These are phyloP conservation scores for Ogataea haglerorum DNA, from an alignment of 805 yeast genomes.

Conservation along the genomic window DNA sequence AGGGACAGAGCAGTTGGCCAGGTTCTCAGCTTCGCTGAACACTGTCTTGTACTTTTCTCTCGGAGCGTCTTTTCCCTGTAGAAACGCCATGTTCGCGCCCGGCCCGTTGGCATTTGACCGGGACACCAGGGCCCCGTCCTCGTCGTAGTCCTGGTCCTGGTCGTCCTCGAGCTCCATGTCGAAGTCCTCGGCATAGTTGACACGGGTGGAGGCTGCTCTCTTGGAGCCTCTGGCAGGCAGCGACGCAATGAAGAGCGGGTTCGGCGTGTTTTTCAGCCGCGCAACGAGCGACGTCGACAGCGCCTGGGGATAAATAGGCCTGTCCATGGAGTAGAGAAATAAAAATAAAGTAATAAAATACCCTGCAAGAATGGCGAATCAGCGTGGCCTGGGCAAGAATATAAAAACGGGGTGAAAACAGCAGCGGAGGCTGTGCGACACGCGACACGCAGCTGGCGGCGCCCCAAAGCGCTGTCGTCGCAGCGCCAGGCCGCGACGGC, in stretches of 20 bases:
- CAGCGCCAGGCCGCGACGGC: too few relatives aligned
- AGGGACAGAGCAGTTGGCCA: constrained; percentile 35
- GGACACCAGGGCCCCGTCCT: constrained; percentile 51
- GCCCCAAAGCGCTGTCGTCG: too few relatives aligned
- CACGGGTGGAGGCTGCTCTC: constrained; percentile 56
- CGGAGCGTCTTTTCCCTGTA: constrained; percentile 39
- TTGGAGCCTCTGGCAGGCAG: constrained; percentile 77
- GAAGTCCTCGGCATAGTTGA: constrained; percentile 76
- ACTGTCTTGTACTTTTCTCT: constrained; percentile 34
- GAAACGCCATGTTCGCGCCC: constrained; percentile 29
- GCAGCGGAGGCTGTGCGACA: neutral
- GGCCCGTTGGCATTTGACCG: constrained; percentile 10
- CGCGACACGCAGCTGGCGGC: neutral
- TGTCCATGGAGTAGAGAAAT: constrained; percentile 14
- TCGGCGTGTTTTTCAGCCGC: constrained; percentile 68
- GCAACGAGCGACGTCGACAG: constrained; percentile 70
- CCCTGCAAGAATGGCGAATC: neutral
- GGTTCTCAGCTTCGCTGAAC: constrained; percentile 33
- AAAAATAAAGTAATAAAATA: neutral
- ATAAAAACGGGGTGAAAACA: neutral
- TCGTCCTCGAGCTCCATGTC: constrained; percentile 50
- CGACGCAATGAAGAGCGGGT: constrained; percentile 68
- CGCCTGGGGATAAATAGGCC: constrained; percentile 64
- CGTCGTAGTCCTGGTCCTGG: constrained; percentile 40
- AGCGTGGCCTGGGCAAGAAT: neutral